Conservation (phyloP, 371 early-diverging fungal species). For the Mortierella sp. region DNA sequence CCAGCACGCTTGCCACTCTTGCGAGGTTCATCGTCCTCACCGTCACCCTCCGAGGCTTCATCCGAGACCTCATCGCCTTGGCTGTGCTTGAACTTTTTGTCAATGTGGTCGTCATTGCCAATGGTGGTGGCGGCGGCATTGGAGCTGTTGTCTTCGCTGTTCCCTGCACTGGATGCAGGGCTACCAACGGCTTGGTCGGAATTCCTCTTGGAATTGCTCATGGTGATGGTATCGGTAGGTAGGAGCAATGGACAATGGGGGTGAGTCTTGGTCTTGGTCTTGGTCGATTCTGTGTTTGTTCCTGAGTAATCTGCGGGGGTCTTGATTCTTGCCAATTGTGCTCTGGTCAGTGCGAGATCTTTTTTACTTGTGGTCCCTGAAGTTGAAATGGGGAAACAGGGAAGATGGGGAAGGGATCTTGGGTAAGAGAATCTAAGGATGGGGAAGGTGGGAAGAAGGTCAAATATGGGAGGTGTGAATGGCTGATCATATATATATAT, state of each 20-base stretch:
- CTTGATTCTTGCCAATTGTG: too few species aligned
- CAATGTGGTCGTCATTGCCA: constrained; percentile 22
- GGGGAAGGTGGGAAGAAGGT: too few species aligned
- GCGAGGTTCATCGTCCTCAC: constrained; percentile 62
- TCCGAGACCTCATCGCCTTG: constrained; percentile 17
- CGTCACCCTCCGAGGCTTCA: constrained; percentile 56
- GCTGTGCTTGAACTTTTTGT: constrained; percentile 44
- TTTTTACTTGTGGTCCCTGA: too few species aligned
- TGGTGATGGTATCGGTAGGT: not conserved
- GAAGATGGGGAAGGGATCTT: too few species aligned
- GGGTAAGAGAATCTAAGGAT: too few species aligned
- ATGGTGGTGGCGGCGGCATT: not conserved
- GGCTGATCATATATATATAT: too few species aligned
- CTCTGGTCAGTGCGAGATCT: too few species aligned
- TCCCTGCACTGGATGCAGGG: constrained; percentile 19
- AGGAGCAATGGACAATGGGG: not conserved
- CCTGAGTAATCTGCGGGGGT: too few species aligned
- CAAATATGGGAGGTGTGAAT: too few species aligned
- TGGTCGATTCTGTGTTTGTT: too few species aligned
- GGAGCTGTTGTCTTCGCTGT: constrained; percentile 8
- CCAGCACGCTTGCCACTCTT: constrained; percentile 81
- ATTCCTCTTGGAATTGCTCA: constrained; percentile 19
- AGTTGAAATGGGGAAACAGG: not conserved
- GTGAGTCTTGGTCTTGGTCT: too few species aligned
- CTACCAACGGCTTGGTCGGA: constrained; percentile 13